A percentile compares a stretch with the other conserved stretches of the same genome.
phyloP scores from a whole-genome alignment of 1,284 basidiomycete genomes.

The Heterobasidion irregulare region DNA sequence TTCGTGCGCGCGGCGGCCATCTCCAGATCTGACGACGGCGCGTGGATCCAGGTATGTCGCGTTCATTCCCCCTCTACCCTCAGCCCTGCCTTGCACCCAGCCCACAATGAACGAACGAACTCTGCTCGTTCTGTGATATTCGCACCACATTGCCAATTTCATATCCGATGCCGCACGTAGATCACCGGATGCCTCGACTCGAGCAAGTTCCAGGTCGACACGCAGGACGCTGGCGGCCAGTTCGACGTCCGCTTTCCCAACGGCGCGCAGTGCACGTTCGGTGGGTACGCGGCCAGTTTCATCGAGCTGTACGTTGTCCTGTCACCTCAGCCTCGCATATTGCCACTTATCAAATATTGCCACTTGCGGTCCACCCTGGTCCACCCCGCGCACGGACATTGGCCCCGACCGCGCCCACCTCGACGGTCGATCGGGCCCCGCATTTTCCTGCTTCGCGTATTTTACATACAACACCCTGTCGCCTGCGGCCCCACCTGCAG shows the following conservation, averaged over 20 bases:
- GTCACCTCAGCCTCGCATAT: background rate
- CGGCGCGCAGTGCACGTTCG: slow-evolving; percentile 42
- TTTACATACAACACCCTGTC: background rate
- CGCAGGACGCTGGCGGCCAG: slow-evolving; percentile 35
- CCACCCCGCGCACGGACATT: background rate
- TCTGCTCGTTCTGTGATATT: background rate
- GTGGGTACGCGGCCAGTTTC: slow-evolving; percentile 42
- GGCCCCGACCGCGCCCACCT: no score
- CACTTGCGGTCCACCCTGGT: no score
- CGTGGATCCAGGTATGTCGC: slow-evolving; percentile 32
- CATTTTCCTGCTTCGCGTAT: background rate
- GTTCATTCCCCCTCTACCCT: slow-evolving; percentile 1
- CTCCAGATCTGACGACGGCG: slow-evolving; percentile 26
- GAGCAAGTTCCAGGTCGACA: slow-evolving; percentile 28
- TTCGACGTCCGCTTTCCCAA: slow-evolving; percentile 43
- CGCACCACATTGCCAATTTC: background rate
- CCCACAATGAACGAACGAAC: background rate
- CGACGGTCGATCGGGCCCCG: no score
- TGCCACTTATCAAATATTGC: background rate
- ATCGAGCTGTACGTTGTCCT: slow-evolving; percentile 33
- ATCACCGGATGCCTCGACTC: slow-evolving; percentile 42
- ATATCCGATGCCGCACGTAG: slow-evolving; percentile 15
- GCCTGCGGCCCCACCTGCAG: slow-evolving; percentile 16
- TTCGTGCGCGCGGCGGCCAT: slow-evolving; percentile 35
- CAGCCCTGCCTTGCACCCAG: background rate